Percentiles rank a stretch among this genome's conserved stretches.
These are phyloP conservation scores for Anaeromyces robustus DNA, from an alignment of 192 early-diverging fungal species.

Conservation along the genomic window DNA sequence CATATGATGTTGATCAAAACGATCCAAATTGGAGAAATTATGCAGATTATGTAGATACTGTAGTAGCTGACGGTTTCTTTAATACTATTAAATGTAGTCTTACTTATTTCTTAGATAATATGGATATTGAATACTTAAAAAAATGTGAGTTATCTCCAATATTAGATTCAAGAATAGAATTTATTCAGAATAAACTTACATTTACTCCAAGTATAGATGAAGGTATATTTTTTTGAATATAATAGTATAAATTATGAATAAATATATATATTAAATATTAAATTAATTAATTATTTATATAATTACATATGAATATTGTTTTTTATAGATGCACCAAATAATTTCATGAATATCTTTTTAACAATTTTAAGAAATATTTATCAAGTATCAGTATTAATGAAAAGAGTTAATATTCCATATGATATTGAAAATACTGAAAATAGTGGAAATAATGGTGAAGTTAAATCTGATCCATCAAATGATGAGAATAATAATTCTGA, in stretches of 20 bases:
- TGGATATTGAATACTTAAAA: constrained; percentile 24
- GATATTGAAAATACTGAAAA: background rate
- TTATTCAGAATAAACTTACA: constrained; percentile 29
- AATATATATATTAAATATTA: too few relatives aligned
- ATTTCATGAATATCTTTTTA: constrained; percentile 22
- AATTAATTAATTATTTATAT: constrained; percentile 3
- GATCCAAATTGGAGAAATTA: constrained; percentile 30
- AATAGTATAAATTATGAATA: background rate
- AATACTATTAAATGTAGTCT: constrained; percentile 31
- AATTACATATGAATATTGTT: background rate
- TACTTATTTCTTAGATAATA: constrained; percentile 41
- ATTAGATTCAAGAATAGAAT: constrained; percentile 39
- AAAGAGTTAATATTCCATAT: constrained; percentile 12
- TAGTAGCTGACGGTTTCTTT: constrained; percentile 37
- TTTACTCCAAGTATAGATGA: constrained; percentile 49
- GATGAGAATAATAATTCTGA: background rate
- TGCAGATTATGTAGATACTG: constrained; percentile 29
- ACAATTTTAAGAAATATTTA: constrained; percentile 38
- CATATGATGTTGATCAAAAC: constrained; percentile 23
- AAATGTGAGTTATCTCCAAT: constrained; percentile 30
- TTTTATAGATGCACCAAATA: constrained; percentile 18
- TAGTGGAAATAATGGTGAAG: background rate
- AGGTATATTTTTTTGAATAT: constrained; percentile 8
- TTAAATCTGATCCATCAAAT: background rate
- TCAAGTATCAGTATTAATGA: constrained; percentile 34